These are phyloP conservation scores for Coix lacrymajobi DNA, from an alignment of 176 grass and related monocot genomes.

Conservation along the genomic window DNA sequence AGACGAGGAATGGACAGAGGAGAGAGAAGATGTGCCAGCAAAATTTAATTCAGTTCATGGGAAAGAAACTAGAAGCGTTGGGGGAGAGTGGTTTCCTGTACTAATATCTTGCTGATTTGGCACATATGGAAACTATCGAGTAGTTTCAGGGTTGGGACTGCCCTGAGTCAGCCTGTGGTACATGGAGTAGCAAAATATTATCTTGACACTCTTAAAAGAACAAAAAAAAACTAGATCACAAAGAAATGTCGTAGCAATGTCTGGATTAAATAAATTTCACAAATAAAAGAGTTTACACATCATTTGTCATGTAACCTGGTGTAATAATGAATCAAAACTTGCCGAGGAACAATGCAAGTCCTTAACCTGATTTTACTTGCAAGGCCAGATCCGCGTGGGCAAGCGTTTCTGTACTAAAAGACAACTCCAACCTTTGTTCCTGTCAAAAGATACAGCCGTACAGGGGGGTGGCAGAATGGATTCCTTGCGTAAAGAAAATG, in stretches of 20 bases:
- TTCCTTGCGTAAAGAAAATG: constrained; percentile 14
- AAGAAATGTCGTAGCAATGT: not conserved
- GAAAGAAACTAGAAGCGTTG: too few species aligned
- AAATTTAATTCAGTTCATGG: too few species aligned
- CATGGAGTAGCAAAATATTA: not conserved
- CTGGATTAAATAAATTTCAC: not conserved
- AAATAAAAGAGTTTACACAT: not conserved
- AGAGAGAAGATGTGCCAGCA: too few species aligned
- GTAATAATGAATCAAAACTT: not conserved
- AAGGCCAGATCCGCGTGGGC: not conserved
- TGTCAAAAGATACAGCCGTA: not conserved
- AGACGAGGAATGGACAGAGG: too few species aligned
- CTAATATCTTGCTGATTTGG: too few species aligned
- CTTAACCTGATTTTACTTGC: constrained; percentile 2
- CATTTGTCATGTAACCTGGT: not conserved
- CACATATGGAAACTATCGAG: too few species aligned
- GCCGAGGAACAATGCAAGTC: not conserved
- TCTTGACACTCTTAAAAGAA: not conserved
- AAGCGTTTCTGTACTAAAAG: not conserved
- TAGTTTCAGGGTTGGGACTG: too few species aligned
- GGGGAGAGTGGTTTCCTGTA: too few species aligned
- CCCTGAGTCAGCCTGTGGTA: not conserved
- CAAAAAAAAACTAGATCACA: not conserved
- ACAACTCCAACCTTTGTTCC: not conserved
- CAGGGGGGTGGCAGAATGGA: not conserved